A percentile compares a stretch with the other conserved stretches of the same genome.
Conservation (phyloP, 2,329 filamentous ascomycete genomes). For the Monosporascus sp. region DNA sequence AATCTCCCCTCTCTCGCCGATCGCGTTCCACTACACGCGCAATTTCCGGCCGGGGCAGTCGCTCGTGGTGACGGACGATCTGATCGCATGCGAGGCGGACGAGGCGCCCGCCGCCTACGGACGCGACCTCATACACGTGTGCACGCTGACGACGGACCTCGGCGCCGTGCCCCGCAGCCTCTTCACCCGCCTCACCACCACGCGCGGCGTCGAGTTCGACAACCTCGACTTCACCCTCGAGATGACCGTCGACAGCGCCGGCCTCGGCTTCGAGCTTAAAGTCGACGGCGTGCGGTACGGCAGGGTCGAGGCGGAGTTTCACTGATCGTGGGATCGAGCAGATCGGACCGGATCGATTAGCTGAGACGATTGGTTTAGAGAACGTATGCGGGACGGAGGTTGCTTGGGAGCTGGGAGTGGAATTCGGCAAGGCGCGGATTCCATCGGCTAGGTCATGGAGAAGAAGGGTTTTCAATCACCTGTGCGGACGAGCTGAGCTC, state of each 20-base stretch:
- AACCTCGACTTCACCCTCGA: constrained; percentile 78
- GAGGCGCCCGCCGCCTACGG: constrained; percentile 56
- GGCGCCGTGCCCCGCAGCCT: constrained; percentile 67
- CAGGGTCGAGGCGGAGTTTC: constrained; percentile 72
- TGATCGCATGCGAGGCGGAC: constrained; percentile 71
- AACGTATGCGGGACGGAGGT: neutral
- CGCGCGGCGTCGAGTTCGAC: constrained; percentile 73
- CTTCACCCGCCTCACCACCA: constrained; percentile 73
- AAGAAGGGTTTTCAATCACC: too few species aligned
- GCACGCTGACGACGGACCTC: constrained; percentile 75
- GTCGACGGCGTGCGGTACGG: constrained; percentile 75
- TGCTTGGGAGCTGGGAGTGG: neutral
- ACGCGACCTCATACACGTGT: constrained; percentile 64
- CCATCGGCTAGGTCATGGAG: too few species aligned
- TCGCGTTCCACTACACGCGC: constrained; percentile 80
- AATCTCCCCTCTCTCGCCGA: constrained; percentile 66
- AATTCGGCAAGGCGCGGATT: too few species aligned
- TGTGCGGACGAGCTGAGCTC: too few species aligned
- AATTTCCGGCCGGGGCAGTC: constrained; percentile 78
- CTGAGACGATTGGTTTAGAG: neutral
- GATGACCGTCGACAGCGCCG: constrained; percentile 76
- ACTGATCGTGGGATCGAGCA: constrained; percentile 35
- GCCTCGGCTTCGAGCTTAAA: constrained; percentile 71
- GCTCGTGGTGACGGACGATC: constrained; percentile 71
- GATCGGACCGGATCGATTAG: neutral